Conservation (phyloP, 1,284 basidiomycete genomes). For the Erythrobasidium hasegawianum region DNA sequence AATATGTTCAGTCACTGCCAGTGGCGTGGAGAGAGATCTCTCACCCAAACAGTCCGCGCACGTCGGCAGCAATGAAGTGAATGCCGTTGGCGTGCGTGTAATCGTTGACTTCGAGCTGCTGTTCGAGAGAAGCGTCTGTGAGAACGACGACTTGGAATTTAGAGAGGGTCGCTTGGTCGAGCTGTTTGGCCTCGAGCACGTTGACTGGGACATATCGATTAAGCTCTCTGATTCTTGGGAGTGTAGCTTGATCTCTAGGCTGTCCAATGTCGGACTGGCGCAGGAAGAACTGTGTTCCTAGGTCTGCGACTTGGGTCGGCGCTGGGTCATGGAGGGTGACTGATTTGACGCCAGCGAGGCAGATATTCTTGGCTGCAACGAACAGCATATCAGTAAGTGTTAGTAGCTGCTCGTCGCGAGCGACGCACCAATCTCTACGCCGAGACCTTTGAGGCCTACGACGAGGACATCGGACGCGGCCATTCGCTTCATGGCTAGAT, state of each 20-base stretch:
- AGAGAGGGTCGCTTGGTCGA: constrained; percentile 72
- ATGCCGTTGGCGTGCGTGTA: constrained; percentile 85
- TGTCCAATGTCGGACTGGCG: constrained; percentile 82
- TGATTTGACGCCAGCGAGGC: constrained; percentile 94
- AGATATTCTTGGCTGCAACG: constrained; percentile 88
- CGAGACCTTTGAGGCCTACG: constrained; percentile 87
- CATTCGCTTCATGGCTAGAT: constrained; percentile 97
- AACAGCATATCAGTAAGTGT: not conserved
- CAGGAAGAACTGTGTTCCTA: constrained; percentile 95
- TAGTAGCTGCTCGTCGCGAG: constrained; percentile 22
- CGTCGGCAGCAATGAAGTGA: constrained; percentile 88
- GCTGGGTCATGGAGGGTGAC: constrained; percentile 95
- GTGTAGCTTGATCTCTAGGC: constrained; percentile 77
- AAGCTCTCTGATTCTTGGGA: constrained; percentile 86
- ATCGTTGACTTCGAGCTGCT: constrained; percentile 92
- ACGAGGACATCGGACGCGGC: constrained; percentile 92
- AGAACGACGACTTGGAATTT: constrained; percentile 93
- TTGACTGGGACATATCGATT: constrained; percentile 95
- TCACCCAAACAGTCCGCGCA: constrained; percentile 90
- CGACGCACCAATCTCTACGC: constrained; percentile 78
- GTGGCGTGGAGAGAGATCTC: constrained; percentile 46
- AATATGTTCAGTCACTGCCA: constrained; percentile 41
- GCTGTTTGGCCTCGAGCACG: constrained; percentile 63
- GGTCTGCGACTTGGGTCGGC: constrained; percentile 76
- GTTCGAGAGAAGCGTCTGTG: constrained; percentile 68